phyloP scores from a whole-genome alignment of 768 basidiomycete genomes.

The Termitomyces eurrhizus region DNA sequence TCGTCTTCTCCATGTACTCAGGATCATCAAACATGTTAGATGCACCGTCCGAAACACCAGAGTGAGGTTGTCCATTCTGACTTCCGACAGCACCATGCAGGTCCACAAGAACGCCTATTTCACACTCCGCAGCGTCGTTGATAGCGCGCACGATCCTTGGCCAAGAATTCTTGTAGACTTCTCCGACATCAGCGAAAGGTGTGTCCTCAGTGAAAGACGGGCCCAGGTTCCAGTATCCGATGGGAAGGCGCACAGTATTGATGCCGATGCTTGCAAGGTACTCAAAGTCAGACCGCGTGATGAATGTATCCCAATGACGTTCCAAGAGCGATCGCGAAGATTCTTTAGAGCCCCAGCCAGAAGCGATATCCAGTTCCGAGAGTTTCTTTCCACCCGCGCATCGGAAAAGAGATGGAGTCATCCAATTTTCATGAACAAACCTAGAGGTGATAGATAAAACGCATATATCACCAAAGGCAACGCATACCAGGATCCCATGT shows the following conservation, averaged over 20 bases:
- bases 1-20: slow-evolving; percentile 47
- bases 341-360: slow-evolving; percentile 47
- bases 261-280: slow-evolving; percentile 65
- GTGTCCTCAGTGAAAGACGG: slow-evolving; percentile 57
- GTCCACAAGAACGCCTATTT: slow-evolving; percentile 68
- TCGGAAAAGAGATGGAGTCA: slow-evolving; percentile 61
- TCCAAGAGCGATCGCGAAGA: slow-evolving; percentile 53
- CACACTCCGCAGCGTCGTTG: slow-evolving; percentile 49
- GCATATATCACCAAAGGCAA: not conserved
- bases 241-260: slow-evolving; percentile 62
- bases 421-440: slow-evolving; percentile 76
- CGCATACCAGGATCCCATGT: slow-evolving; percentile 62
- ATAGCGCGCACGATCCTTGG: slow-evolving; percentile 57
- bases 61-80: slow-evolving; percentile 71
- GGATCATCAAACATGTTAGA: slow-evolving; percentile 43
- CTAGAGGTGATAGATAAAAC: slow-evolving; percentile 23
- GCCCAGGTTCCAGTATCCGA: slow-evolving; percentile 63
- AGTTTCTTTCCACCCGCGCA: slow-evolving; percentile 48
- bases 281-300: slow-evolving; percentile 59
- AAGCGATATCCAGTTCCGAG: slow-evolving; percentile 66
- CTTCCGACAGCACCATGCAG: slow-evolving; percentile 74
- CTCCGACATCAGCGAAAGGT: slow-evolving; percentile 50
- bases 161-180: slow-evolving; percentile 68
- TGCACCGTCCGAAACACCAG: slow-evolving; percentile 54
- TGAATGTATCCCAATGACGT: slow-evolving; percentile 75